Evolutionary conservation across 768 basidiomycete species (phyloP).

Genomic region (Xerocomellus intermedius): DNA sequence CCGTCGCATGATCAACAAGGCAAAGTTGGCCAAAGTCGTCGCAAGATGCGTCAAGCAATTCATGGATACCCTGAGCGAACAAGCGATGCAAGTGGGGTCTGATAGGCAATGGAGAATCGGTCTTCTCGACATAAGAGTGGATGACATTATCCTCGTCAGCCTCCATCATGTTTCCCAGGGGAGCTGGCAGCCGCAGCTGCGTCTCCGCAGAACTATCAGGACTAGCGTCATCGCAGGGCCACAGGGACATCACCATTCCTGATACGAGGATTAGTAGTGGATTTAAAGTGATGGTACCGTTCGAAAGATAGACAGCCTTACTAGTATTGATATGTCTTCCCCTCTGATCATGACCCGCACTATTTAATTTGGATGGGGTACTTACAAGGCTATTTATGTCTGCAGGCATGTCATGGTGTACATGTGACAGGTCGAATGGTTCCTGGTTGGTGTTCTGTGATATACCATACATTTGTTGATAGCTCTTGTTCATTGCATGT

Average conservation of each 20-base stretch:
- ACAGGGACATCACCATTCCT: neutral
- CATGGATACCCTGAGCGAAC: conserved; percentile 3
- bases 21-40: conserved; percentile 68
- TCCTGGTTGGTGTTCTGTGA: too few species aligned
- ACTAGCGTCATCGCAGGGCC: neutral
- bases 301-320: too few species aligned
- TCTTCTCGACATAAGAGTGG: neutral
- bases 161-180: conserved; percentile 78
- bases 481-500: too few species aligned
- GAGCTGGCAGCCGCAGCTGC: conserved; percentile 73
- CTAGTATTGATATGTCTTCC: too few species aligned
- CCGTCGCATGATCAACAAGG: conserved; percentile 64
- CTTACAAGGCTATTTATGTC: too few species aligned
- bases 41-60: conserved; percentile 53
- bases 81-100: conserved; percentile 4
- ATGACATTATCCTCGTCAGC: conserved; percentile 53
- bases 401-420: too few species aligned
- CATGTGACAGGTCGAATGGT: too few species aligned
- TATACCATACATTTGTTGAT: too few species aligned
- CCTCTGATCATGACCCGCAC: too few species aligned
- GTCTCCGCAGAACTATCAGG: conserved; percentile 33
- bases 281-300: too few species aligned
- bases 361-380: too few species aligned
- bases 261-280: neutral
- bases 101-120: conserved; percentile 19